Base-by-base conservation (phyloP, 306 rosid species). In the Dalbergia cultrata region DNA sequence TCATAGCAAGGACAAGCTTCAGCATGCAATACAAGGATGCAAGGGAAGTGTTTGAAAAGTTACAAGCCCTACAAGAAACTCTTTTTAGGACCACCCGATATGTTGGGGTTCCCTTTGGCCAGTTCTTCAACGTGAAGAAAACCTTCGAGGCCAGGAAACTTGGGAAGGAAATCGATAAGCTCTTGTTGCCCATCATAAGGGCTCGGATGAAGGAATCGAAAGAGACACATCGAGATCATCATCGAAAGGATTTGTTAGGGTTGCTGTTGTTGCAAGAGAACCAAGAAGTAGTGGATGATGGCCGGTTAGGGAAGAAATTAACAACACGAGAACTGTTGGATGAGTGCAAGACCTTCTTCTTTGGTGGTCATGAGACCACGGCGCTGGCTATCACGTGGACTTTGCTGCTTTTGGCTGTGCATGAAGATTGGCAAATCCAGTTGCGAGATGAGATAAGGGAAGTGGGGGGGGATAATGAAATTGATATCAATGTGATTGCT, bases 281-380 rank as follows among this genome's bases (percentile, higher is more conserved):
- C 8, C 41, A 72, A 3, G 84, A 7, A 1, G 87, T 37, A 26
- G 1, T 26, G 31, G 31, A 26, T 26, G 31, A 26, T 26, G 31
- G 31, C 31, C 31, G 31, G 31, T 26, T 26, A 26, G 85, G 86
- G 4, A 86, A 69, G 85, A 58, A 78, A n/a, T 17, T 94, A 21
- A 78, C 92, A 18, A 81, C 70, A 1, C 13, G 80, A 47, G 95
- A 94, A 19, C 41, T 94, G 2, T 88, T 94, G 18, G 98, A 94
- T 66, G 97, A 94, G 77, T 94, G 98, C 84, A 94, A 94, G 73
- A 92, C 98, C 5, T 92, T 94, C 71, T 92, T 92, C 90, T 94
- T 94, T 52, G 98, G 94, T 0, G 97, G 98, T 0, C 97, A 94
- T 84, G 98, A 94, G 79, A 94, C 98, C 4, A 94, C 97, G 10